Percentiles rank a stretch among this genome's conserved stretches.
phyloP scores from a whole-genome alignment of 148 eudicot species.

The Dysphania ambrosioides region DNA sequence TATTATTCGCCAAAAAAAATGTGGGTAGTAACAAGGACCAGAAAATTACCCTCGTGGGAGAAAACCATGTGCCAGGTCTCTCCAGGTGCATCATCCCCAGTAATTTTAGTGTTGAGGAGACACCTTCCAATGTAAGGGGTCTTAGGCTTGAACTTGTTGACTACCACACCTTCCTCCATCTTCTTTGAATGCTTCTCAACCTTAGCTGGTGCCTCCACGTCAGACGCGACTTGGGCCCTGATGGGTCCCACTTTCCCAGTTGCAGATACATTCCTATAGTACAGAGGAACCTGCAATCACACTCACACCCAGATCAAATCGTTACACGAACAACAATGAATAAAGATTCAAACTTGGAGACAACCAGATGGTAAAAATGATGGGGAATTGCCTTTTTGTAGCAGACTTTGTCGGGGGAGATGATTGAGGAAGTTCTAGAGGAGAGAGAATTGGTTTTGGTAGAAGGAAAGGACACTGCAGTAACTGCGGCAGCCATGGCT shows the following conservation, averaged over 20 bases:
- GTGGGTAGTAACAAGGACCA: background rate
- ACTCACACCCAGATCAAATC: background rate
- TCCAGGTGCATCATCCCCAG: conserved; percentile 97
- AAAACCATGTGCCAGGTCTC: conserved; percentile 99
- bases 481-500: conserved; percentile 86
- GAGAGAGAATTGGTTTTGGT: conserved; percentile 61
- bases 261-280: conserved; percentile 54
- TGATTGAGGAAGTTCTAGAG: conserved; percentile 49
- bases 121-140: conserved; percentile 79
- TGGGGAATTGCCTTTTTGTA: conserved; percentile 53
- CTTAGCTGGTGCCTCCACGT: conserved; percentile 52
- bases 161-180: conserved; percentile 80
- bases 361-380: conserved; percentile 5
- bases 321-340: background rate
- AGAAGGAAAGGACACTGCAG: conserved; percentile 78
- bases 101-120: conserved; percentile 88
- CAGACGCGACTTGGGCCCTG: conserved; percentile 80
- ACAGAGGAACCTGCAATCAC: conserved; percentile 50
- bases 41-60: conserved; percentile 65
- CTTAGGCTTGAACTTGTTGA: conserved; percentile 88
- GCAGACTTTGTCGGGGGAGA: conserved; percentile 49
- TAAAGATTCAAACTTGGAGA: background rate
- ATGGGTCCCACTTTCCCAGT: conserved; percentile 46
- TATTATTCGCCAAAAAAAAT: too few species aligned
- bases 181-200: conserved; percentile 79